phyloP scores from a whole-genome alignment of 805 yeast species.

The Saturnispora dispora region DNA sequence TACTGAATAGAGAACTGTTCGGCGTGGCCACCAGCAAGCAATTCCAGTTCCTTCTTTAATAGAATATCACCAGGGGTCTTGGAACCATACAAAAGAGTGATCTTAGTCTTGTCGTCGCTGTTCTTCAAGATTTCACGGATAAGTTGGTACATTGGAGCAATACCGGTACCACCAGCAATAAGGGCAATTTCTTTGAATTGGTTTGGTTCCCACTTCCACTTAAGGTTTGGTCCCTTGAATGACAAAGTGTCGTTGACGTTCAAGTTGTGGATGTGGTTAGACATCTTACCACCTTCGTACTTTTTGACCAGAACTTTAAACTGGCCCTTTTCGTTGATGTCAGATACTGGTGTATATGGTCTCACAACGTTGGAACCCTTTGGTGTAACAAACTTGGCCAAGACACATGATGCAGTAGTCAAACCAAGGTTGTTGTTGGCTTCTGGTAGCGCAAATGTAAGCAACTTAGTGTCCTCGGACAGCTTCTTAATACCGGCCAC shows the following conservation, averaged over 20 bases:
- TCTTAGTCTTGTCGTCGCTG: conserved; percentile 84
- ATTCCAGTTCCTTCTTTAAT: conserved; percentile 70
- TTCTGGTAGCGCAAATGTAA: conserved; percentile 60
- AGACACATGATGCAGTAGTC: conserved; percentile 64
- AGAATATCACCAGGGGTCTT: conserved; percentile 72
- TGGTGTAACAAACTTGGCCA: conserved; percentile 73
- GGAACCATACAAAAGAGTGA: conserved; percentile 74
- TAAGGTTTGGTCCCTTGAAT: conserved; percentile 88
- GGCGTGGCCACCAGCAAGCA: conserved; percentile 53
- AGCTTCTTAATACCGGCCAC: conserved; percentile 38
- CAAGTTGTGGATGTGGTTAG: conserved; percentile 60
- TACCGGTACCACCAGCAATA: conserved; percentile 95
- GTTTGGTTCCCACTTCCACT: conserved; percentile 88
- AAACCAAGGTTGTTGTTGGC: conserved; percentile 68
- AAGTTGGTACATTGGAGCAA: conserved; percentile 90
- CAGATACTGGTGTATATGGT: conserved; percentile 82
- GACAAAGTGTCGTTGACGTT: conserved; percentile 74
- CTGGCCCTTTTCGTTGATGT: conserved; percentile 57
- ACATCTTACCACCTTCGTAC: conserved; percentile 87
- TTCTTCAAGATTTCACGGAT: conserved; percentile 65
- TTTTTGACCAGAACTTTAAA: conserved; percentile 76
- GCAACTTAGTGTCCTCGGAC: conserved; percentile 56
- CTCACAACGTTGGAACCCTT: conserved; percentile 84
- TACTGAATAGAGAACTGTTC: conserved; percentile 71
- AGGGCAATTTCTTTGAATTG: conserved; percentile 69